phyloP scores from a whole-genome alignment of 2,329 filamentous ascomycete species.

The Aspergillus fructus region DNA sequence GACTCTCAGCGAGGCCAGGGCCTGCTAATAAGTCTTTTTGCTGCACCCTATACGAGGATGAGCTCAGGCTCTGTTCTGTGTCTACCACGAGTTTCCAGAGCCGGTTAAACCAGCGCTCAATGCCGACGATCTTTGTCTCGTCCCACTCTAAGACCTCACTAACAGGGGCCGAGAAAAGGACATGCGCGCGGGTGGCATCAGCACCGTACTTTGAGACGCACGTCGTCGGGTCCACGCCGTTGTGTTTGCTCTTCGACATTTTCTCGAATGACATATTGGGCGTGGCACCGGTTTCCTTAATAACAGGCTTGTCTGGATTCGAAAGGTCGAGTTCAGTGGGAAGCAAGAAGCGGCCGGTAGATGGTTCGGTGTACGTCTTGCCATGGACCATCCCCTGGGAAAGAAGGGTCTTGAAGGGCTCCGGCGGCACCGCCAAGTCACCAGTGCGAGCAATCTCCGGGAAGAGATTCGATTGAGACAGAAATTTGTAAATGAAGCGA shows the following conservation, averaged over 20 bases:
- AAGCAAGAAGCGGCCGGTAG: constrained; percentile 72
- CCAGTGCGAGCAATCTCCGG: constrained; percentile 37
- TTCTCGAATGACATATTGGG: constrained; percentile 75
- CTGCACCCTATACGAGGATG: constrained; percentile 23
- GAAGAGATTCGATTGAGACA: constrained; percentile 54
- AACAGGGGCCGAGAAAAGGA: constrained; percentile 85
- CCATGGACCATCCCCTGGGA: constrained; percentile 94
- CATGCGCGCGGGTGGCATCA: constrained; percentile 80
- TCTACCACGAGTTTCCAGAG: constrained; percentile 60
- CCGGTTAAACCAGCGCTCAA: constrained; percentile 76
- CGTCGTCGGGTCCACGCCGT: constrained; percentile 77
- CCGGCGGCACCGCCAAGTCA: constrained; percentile 47
- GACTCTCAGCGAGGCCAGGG: constrained; percentile 23
- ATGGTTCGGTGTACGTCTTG: constrained; percentile 74
- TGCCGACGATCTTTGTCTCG: constrained; percentile 74
- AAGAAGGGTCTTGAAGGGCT: constrained; percentile 80
- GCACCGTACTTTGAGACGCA: constrained; percentile 76
- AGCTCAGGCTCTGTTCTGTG: constrained; percentile 26
- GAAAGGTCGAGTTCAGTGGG: constrained; percentile 70
- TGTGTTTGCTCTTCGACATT: constrained; percentile 95
- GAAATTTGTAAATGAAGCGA: constrained; percentile 85
- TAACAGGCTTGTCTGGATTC: constrained; percentile 55
- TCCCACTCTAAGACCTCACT: constrained; percentile 86
- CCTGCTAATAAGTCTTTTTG: constrained; percentile 18
- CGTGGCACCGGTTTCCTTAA: constrained; percentile 59